Conservation (phyloP, 805 yeast species). For the Danielozyma ontarioensis region DNA sequence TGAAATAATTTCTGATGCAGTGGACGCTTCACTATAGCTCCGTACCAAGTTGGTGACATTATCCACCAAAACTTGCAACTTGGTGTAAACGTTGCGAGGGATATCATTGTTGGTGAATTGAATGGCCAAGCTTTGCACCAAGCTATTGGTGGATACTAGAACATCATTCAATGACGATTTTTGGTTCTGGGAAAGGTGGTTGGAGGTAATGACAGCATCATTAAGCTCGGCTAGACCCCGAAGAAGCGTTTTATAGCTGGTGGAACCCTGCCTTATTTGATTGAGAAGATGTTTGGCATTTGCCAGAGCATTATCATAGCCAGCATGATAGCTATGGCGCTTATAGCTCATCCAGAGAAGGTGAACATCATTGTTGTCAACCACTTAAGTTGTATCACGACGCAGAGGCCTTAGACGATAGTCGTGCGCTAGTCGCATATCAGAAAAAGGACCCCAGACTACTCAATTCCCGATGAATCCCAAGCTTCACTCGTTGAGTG, state of each 20-base stretch:
- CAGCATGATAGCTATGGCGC: neutral
- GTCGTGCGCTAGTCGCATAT: too few species aligned
- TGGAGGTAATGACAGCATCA: neutral
- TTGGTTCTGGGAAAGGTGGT: slow-evolving; percentile 3
- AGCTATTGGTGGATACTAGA: slow-evolving; percentile 4
- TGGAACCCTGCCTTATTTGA: neutral
- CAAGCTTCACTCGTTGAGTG: slow-evolving; percentile 25
- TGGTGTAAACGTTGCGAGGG: slow-evolving; percentile 3
- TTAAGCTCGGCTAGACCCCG: neutral
- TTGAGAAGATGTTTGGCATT: neutral
- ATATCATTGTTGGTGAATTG: slow-evolving; percentile 6
- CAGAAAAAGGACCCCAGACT: too few species aligned
- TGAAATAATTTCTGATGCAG: neutral
- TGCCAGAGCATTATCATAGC: neutral
- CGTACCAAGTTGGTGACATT: slow-evolving; percentile 1
- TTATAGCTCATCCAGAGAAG: neutral
- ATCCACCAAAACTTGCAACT: slow-evolving; percentile 4
- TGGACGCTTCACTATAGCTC: neutral
- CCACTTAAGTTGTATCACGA: too few species aligned
- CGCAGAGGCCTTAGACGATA: too few species aligned
- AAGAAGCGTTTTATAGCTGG: neutral
- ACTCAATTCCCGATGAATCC: neutral
- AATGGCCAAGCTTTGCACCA: slow-evolving; percentile 7
- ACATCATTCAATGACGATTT: slow-evolving; percentile 6
- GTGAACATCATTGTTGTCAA: too few species aligned